Percentiles rank a stretch among this genome's conserved stretches.
Conservation (phyloP, 2,329 filamentous ascomycete species). For the Penicillium hesseltinei region DNA sequence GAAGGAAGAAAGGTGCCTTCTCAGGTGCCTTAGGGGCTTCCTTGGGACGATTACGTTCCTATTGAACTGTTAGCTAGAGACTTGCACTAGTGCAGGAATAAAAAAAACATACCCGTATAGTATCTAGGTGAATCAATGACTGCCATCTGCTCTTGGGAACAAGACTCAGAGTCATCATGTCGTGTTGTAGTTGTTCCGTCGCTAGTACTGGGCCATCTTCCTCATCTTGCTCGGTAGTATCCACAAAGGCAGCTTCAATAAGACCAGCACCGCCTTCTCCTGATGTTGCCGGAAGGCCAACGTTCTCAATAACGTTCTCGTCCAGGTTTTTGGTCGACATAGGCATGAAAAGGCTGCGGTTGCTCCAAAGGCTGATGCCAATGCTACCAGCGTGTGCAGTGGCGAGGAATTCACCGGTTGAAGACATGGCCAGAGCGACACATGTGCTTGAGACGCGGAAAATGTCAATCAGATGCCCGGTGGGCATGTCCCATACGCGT, state of each 20-base stretch:
- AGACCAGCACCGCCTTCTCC: constrained; percentile 76
- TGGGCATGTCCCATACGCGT: constrained; percentile 92
- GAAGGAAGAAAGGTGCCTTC: constrained; percentile 93
- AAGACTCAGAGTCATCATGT: constrained; percentile 84
- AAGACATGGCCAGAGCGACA: constrained; percentile 81
- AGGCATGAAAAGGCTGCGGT: constrained; percentile 85
- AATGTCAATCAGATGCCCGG: constrained; percentile 90
- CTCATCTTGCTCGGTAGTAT: constrained; percentile 48
- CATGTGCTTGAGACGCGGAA: constrained; percentile 77
- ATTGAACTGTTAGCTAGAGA: constrained; percentile 20
- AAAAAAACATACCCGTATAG: constrained; percentile 59
- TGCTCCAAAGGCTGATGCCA: constrained; percentile 95
- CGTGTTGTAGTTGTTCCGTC: constrained; percentile 74
- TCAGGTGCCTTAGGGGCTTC: constrained; percentile 89
- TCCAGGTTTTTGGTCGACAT: constrained; percentile 82
- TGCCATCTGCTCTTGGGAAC: constrained; percentile 93
- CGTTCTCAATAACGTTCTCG: constrained; percentile 67
- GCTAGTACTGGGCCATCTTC: constrained; percentile 54
- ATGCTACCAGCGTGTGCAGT: constrained; percentile 78
- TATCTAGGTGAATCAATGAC: constrained; percentile 84
- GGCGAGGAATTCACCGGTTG: constrained; percentile 89
- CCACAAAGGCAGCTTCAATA: constrained; percentile 72
- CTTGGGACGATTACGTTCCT: constrained; percentile 89
- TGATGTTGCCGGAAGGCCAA: constrained; percentile 70
- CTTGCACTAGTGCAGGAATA: not conserved